phyloP scores from a whole-genome alignment of 108 stramenopile genomes.

The Cyclotella distinguenda region DNA sequence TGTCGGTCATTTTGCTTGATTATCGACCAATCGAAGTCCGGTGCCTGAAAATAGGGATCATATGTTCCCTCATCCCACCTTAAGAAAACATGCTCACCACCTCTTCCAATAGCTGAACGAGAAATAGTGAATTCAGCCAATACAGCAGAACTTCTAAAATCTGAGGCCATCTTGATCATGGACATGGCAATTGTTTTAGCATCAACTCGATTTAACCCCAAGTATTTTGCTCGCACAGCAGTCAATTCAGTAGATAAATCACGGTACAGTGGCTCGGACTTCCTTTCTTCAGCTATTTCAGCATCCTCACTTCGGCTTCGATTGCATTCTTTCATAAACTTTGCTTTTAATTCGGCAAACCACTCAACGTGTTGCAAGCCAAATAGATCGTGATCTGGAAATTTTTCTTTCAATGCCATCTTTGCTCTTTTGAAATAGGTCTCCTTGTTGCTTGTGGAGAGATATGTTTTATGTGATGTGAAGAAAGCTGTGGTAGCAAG shows the following conservation, averaged over 20 bases:
- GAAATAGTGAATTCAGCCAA: background rate
- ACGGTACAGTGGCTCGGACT: constrained; percentile 1
- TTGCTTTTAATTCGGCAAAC: background rate
- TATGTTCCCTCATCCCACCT: background rate
- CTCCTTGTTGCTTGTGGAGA: background rate
- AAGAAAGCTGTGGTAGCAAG: background rate
- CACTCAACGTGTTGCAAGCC: background rate
- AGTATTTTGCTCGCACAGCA: constrained; percentile 1
- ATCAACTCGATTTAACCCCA: background rate
- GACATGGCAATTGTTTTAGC: background rate
- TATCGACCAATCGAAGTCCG: constrained; percentile 13
- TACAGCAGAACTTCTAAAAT: background rate
- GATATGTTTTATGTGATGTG: no score
- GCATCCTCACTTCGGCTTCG: background rate
- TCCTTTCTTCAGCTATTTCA: background rate
- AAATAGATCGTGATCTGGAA: background rate
- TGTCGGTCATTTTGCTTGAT: constrained; percentile 6
- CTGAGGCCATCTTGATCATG: background rate
- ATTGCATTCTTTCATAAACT: no score
- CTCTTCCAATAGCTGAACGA: constrained; percentile 4
- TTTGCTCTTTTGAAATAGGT: background rate
- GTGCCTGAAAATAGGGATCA: constrained; percentile 8
- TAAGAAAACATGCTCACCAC: constrained; percentile 13
- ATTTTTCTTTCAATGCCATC: background rate
- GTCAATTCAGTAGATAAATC: background rate